These are phyloP conservation scores for Paramecium sexaurelia DNA, from an alignment of 73 alveolate species.

Conservation along the genomic window DNA sequence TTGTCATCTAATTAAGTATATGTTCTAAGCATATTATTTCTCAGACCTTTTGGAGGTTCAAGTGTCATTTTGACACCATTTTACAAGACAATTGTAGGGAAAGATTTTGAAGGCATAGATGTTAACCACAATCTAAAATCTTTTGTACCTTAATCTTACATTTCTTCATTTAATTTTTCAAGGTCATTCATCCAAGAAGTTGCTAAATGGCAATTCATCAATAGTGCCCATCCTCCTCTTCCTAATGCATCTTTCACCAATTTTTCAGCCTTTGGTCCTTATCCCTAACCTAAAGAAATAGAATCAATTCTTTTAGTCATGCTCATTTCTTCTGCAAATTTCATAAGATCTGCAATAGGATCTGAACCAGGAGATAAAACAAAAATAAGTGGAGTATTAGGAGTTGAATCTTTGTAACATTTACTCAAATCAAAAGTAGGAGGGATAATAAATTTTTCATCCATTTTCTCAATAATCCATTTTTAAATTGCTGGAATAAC, in stretches of 20 bases:
- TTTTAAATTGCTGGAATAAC: constrained; percentile 87
- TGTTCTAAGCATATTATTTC: constrained; percentile 88
- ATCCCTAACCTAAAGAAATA: constrained; percentile 99
- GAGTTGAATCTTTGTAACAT: constrained; percentile 97
- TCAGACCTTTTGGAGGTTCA: constrained; percentile 97
- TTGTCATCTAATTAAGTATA: constrained; percentile 84
- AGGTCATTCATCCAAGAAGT: constrained; percentile 99
- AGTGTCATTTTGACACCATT: constrained; percentile 98
- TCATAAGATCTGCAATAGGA: constrained; percentile 98
- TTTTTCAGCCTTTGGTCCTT: constrained; percentile 98
- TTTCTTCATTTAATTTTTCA: constrained; percentile 96
- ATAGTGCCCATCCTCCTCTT: constrained; percentile 99
- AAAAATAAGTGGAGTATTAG: constrained; percentile 99
- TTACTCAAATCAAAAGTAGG: constrained; percentile 99
- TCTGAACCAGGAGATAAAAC: constrained; percentile 99
- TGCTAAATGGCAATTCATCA: constrained; percentile 99
- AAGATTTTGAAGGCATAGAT: constrained; percentile 98
- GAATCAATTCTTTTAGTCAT: constrained; percentile 91
- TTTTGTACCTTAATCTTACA: constrained; percentile 96
- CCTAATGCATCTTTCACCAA: constrained; percentile 95
- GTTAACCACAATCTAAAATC: constrained; percentile 99
- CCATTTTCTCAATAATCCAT: constrained; percentile 95
- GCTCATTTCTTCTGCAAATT: constrained; percentile 96
- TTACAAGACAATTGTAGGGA: constrained; percentile 99
- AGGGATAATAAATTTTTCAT: constrained; percentile 96